Evolutionary conservation across 441 rosid genomes (phyloP).

Genomic region (Erodium texanum): DNA sequence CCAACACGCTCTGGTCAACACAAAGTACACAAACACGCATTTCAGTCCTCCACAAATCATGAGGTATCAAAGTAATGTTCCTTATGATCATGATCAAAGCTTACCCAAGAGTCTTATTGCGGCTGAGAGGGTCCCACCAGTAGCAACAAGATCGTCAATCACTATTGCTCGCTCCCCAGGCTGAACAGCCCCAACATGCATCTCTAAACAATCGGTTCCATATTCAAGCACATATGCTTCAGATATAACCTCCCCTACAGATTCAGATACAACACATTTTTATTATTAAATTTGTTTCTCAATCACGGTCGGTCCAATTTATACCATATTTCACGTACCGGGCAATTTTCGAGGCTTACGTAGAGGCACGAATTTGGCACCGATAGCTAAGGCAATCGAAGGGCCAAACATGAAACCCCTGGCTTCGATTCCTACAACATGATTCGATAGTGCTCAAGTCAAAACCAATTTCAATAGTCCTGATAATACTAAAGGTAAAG

Average conservation of each 20-base stretch:
- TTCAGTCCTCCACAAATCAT: neutral
- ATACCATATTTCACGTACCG: conserved; percentile 29
- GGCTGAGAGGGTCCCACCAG: conserved; percentile 87
- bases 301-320: neutral
- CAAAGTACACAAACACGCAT: neutral
- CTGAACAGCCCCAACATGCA: conserved; percentile 76
- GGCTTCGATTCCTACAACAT: conserved; percentile 66
- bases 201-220: conserved; percentile 82
- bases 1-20: conserved; percentile 47
- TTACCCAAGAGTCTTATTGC: conserved; percentile 77
- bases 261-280: no score
- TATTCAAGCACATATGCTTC: conserved; percentile 79
- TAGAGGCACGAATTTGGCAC: conserved; percentile 90
- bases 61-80: no score
- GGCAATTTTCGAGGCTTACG: conserved; percentile 86
- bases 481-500: no score
- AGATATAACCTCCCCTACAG: conserved; percentile 38
- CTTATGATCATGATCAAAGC: neutral
- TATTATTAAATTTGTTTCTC: no score
- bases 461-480: no score
- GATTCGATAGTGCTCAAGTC: neutral
- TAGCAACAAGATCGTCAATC: conserved; percentile 88
- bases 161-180: conserved; percentile 65
- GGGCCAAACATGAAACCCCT: conserved; percentile 95
- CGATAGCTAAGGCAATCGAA: conserved; percentile 80